Percentiles rank a stretch among this genome's conserved stretches.
Evolutionary conservation across 1,139 yeast genomes (phyloP).

Genomic region (Saccharomyces hybrid): DNA sequence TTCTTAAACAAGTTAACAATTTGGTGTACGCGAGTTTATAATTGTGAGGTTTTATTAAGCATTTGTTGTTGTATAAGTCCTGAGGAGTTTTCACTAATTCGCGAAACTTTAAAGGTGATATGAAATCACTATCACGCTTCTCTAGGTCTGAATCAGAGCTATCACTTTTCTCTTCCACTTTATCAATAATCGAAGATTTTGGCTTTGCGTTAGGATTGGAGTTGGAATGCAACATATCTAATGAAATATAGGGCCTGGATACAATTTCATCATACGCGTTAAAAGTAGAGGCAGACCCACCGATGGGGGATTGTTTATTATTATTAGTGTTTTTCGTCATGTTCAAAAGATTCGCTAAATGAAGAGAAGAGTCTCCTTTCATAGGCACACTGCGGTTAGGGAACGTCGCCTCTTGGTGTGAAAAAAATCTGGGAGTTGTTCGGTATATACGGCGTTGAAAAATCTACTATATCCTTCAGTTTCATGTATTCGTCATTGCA

Average conservation of each 20-base stretch:
- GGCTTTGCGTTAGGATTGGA: background rate
- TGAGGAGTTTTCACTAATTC: conserved; percentile 56
- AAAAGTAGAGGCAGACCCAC: background rate
- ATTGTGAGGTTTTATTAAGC: conserved; percentile 48
- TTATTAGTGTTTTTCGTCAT: background rate
- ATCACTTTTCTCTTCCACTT: background rate
- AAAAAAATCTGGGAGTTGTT: background rate
- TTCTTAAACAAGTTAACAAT: conserved; percentile 47
- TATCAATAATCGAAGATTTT: background rate
- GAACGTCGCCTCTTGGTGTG: background rate
- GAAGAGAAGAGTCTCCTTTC: background rate
- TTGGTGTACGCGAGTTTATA: conserved; percentile 64
- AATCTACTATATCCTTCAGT: conserved; percentile 43
- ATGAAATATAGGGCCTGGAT: conserved; percentile 21
- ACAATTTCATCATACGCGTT: conserved; percentile 3
- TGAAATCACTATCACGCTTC: conserved; percentile 30
- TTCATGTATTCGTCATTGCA: conserved; percentile 50
- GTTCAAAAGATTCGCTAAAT: background rate
- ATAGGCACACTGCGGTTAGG: background rate
- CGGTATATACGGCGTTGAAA: background rate
- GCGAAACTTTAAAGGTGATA: conserved; percentile 49
- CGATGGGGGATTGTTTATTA: background rate
- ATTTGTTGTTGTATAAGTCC: conserved; percentile 50
- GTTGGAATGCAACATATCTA: conserved; percentile 11
- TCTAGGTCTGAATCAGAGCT: conserved; percentile 3